Conservation (phyloP, 2,329 filamentous ascomycete species). For the Trichophyton benhamiae region DNA sequence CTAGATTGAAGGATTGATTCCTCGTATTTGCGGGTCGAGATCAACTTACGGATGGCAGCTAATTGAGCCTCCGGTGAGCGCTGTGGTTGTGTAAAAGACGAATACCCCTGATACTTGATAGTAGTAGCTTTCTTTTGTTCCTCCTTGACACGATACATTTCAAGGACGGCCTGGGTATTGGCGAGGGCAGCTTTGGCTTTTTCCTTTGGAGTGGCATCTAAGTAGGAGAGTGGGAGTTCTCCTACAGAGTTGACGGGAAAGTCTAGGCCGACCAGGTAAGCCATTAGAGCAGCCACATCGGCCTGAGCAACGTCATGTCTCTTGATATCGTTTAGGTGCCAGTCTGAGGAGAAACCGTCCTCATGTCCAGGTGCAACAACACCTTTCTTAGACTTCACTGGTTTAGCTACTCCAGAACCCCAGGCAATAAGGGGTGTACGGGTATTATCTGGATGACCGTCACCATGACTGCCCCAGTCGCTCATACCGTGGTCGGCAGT, state of each 20-base stretch:
- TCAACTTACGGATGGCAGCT: slow-evolving; percentile 53
- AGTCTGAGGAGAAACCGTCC: slow-evolving; percentile 74
- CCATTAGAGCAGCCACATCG: slow-evolving; percentile 90
- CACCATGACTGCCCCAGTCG: slow-evolving; percentile 97
- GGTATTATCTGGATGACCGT: slow-evolving; percentile 94
- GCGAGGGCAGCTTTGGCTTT: slow-evolving; percentile 76
- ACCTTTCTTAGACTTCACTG: slow-evolving; percentile 42
- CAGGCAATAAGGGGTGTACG: slow-evolving; percentile 84
- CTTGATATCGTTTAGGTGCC: slow-evolving; percentile 66
- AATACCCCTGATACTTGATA: slow-evolving; percentile 65
- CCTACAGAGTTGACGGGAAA: slow-evolving; percentile 96
- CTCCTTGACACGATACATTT: slow-evolving; percentile 95
- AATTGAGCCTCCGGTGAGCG: slow-evolving; percentile 54
- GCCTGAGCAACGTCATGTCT: slow-evolving; percentile 89
- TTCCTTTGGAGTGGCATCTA: slow-evolving; percentile 57
- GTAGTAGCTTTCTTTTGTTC: slow-evolving; percentile 63
- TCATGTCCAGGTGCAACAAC: slow-evolving; percentile 67
- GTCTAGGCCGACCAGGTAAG: slow-evolving; percentile 73
- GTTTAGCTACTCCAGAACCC: slow-evolving; percentile 80
- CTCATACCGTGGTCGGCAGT: slow-evolving; percentile 99
- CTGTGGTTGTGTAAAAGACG: slow-evolving; percentile 51
- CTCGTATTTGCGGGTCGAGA: slow-evolving; percentile 54
- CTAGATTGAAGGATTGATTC: slow-evolving; percentile 69
- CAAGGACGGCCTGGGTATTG: slow-evolving; percentile 76
- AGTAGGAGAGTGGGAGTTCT: slow-evolving; percentile 71